Conservation (phyloP, 2,329 filamentous ascomycete genomes). For the Dichotomopilus funicola region DNA sequence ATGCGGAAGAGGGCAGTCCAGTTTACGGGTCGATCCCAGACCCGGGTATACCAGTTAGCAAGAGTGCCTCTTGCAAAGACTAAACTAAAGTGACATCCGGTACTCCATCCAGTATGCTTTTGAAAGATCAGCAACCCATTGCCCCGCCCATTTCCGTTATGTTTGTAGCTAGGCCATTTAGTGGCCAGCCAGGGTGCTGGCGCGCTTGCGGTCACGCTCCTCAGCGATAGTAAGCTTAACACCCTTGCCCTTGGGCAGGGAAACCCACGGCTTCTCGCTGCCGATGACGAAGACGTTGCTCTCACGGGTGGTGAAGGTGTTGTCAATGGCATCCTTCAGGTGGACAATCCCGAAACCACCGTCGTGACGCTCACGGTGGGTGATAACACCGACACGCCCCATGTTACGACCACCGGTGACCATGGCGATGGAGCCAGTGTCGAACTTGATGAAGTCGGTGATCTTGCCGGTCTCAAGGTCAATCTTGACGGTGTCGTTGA, state of each 20-base stretch:
- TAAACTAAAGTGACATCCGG: constrained; percentile 27
- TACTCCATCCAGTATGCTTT: constrained; percentile 27
- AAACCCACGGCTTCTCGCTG: constrained; percentile 98
- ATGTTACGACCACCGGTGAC: constrained; percentile 99
- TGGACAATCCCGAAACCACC: constrained; percentile 99
- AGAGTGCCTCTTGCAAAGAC: constrained; percentile 19
- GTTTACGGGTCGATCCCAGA: constrained; percentile 20
- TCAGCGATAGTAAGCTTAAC: constrained; percentile 99
- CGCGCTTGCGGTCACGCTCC: constrained; percentile 96
- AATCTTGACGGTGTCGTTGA: constrained; percentile 99
- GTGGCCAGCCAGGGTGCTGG: constrained; percentile 46
- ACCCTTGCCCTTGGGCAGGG: constrained; percentile 99
- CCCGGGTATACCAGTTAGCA: constrained; percentile 22
- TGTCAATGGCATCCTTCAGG: constrained; percentile 99
- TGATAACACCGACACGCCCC: constrained; percentile 99
- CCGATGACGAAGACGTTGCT: constrained; percentile 99
- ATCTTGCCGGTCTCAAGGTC: constrained; percentile 97
- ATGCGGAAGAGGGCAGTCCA: constrained; percentile 21
- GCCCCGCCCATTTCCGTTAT: constrained; percentile 14
- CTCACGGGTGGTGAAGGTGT: constrained; percentile 99
- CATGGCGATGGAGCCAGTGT: constrained; percentile 97
- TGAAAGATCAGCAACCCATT: constrained; percentile 23
- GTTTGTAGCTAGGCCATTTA: constrained; percentile 32
- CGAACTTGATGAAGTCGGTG: constrained; percentile 95
- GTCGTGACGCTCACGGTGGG: constrained; percentile 99